Percentiles rank a stretch among this genome's conserved stretches.
Conservation (phyloP, 148 eudicot species). For the Suaeda aralocaspica region DNA sequence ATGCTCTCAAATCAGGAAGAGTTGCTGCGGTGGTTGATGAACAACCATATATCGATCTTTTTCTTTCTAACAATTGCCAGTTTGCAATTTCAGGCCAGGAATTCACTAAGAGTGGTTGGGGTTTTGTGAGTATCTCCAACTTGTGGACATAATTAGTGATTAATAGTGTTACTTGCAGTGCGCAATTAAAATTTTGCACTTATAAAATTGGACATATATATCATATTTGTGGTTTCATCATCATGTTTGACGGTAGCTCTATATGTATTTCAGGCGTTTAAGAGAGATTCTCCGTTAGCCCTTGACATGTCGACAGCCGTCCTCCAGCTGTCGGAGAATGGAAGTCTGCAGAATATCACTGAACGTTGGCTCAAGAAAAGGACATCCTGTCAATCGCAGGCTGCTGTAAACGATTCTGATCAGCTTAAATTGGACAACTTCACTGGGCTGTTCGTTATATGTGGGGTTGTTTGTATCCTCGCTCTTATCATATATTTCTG, state of each 20-base stretch:
- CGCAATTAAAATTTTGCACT: too few relatives aligned
- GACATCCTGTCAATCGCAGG: slow-evolving; percentile 5
- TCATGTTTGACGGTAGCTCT: background rate
- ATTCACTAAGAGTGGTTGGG: slow-evolving; percentile 86
- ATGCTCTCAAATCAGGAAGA: slow-evolving; percentile 53
- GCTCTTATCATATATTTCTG: slow-evolving; percentile 34
- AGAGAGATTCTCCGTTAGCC: slow-evolving; percentile 42
- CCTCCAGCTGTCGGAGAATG: slow-evolving; percentile 37
- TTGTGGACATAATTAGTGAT: background rate
- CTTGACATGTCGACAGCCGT: slow-evolving; percentile 46
- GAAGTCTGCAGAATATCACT: slow-evolving; percentile 33
- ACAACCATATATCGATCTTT: slow-evolving; percentile 63
- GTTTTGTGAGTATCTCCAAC: slow-evolving; percentile 65
- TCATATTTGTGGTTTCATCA: too few relatives aligned
- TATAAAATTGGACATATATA: background rate
- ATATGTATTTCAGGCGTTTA: slow-evolving; percentile 33
- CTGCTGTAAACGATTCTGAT: slow-evolving; percentile 20
- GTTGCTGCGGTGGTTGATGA: slow-evolving; percentile 95
- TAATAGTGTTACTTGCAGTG: background rate
- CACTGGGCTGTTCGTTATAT: slow-evolving; percentile 26
- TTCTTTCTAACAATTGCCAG: slow-evolving; percentile 55
- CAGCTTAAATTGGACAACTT: slow-evolving; percentile 33
- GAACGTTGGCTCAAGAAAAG: slow-evolving; percentile 26
- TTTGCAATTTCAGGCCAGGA: slow-evolving; percentile 63
- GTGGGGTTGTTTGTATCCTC: slow-evolving; percentile 21